These are phyloP conservation scores for Lactarius indigo DNA, from an alignment of 768 basidiomycete genomes.

Conservation along the genomic window DNA sequence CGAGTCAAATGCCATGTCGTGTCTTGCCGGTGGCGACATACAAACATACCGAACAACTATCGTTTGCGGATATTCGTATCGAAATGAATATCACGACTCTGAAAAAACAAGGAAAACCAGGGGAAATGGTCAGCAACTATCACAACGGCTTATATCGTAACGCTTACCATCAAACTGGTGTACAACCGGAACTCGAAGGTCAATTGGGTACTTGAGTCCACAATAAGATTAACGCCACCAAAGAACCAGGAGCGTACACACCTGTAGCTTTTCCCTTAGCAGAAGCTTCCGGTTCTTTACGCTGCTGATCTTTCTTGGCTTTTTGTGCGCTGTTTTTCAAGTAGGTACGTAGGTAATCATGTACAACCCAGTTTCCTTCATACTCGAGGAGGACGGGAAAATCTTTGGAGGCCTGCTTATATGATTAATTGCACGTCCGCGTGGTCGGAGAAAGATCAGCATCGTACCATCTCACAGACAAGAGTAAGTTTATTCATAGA, in stretches of 20 bases:
- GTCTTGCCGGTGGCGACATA: too few species aligned
- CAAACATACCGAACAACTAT: too few species aligned
- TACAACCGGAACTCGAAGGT: too few species aligned
- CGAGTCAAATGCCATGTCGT: too few species aligned
- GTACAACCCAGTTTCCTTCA: background rate
- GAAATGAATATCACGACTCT: too few species aligned
- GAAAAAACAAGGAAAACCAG: too few species aligned
- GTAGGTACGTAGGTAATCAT: background rate
- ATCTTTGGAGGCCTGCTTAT: background rate
- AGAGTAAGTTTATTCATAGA: background rate
- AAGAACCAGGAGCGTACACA: background rate
- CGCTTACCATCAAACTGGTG: too few species aligned
- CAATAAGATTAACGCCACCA: too few species aligned
- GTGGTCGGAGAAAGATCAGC: background rate
- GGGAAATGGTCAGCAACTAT: too few species aligned
- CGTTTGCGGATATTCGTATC: too few species aligned
- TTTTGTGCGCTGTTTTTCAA: conserved; percentile 5
- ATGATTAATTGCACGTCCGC: background rate
- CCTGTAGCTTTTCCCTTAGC: conserved; percentile 5
- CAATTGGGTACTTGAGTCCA: too few species aligned
- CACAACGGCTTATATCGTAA: too few species aligned
- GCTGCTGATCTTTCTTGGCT: conserved; percentile 2
- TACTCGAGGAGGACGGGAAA: background rate
- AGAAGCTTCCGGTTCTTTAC: background rate
- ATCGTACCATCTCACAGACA: background rate